A percentile compares a stretch with the other conserved stretches of the same genome.
Conservation (phyloP, 2,329 filamentous ascomycete species). For the Fusarium sp. region DNA sequence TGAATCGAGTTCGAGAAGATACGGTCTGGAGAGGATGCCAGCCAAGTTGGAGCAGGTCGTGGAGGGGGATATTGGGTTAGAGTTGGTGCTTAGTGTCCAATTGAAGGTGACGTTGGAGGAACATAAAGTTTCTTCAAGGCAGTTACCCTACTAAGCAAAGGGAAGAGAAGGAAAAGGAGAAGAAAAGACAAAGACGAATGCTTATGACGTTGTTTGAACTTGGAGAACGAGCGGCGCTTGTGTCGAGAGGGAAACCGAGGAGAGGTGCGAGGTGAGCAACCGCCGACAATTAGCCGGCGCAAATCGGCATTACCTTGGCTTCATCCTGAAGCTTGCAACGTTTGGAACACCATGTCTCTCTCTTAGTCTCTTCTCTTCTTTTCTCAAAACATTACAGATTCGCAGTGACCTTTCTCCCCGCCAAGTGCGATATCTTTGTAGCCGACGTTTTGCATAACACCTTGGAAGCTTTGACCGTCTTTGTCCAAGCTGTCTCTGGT, state of each 20-base stretch:
- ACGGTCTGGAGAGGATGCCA: constrained; percentile 7
- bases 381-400: neutral
- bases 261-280: constrained; percentile 31
- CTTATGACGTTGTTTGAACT: constrained; percentile 28
- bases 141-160: neutral
- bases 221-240: constrained; percentile 25
- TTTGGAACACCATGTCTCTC: neutral
- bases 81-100: constrained; percentile 12
- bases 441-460: constrained; percentile 10
- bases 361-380: neutral
- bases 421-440: neutral
- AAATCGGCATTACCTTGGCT: constrained; percentile 24
- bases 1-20: constrained; percentile 10
- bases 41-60: constrained; percentile 27
- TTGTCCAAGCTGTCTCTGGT: constrained; percentile 16
- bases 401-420: neutral
- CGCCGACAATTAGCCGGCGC: constrained; percentile 52
- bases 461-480: constrained; percentile 21
- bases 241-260: constrained; percentile 34
- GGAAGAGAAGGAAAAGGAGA: constrained; percentile 9
- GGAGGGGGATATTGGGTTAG: neutral
- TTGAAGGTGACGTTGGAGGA: neutral
- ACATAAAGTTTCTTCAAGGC: neutral
- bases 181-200: constrained; percentile 19
- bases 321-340: neutral